Percentiles rank a stretch among this genome's conserved stretches.
These are phyloP conservation scores for Candida odintsovae DNA, from an alignment of 805 yeast genomes.

Conservation along the genomic window DNA sequence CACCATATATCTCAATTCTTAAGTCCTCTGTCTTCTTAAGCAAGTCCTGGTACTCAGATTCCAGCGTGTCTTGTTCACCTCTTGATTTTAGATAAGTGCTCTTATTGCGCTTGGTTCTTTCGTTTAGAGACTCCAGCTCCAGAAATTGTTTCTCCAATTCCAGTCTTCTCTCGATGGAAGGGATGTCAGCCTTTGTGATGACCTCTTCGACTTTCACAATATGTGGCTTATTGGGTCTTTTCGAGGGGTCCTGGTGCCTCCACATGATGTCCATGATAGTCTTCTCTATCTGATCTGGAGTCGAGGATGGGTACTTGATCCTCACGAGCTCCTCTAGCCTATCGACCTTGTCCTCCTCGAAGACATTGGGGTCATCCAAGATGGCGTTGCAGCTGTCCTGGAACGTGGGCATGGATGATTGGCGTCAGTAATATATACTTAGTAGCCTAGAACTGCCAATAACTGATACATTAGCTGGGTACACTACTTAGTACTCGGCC, in stretches of 20 bases:
- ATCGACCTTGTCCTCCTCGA: slow-evolving; percentile 37
- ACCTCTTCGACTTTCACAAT: slow-evolving; percentile 19
- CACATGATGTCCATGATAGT: slow-evolving; percentile 35
- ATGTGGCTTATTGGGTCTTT: slow-evolving; percentile 9
- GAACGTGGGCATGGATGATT: slow-evolving; percentile 3
- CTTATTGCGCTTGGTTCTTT: background rate
- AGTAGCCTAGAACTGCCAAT: background rate
- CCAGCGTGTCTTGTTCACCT: background rate
- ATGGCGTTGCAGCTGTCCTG: slow-evolving; percentile 26
- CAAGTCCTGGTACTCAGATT: slow-evolving; percentile 14
- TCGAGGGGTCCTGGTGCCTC: slow-evolving; percentile 32
- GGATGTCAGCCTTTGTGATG: slow-evolving; percentile 17
- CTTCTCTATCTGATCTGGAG: slow-evolving; percentile 26
- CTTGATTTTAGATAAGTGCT: background rate
- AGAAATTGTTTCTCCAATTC: slow-evolving; percentile 20
- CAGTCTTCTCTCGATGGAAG: slow-evolving; percentile 22
- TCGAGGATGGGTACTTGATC: slow-evolving; percentile 11
- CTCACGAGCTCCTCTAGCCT: slow-evolving; percentile 29
- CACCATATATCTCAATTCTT: slow-evolving; percentile 17
- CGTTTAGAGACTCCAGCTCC: slow-evolving; percentile 12
- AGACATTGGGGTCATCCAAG: slow-evolving; percentile 24
- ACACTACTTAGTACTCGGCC: too few relatives aligned
- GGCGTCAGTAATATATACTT: background rate
- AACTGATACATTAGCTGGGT: too few relatives aligned
- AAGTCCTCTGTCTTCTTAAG: slow-evolving; percentile 14